Evolutionary conservation across 1,139 yeast genomes (phyloP), one percentile per base, ranked within the genome.

Genomic region (Pichiaceae sp.): DNA sequence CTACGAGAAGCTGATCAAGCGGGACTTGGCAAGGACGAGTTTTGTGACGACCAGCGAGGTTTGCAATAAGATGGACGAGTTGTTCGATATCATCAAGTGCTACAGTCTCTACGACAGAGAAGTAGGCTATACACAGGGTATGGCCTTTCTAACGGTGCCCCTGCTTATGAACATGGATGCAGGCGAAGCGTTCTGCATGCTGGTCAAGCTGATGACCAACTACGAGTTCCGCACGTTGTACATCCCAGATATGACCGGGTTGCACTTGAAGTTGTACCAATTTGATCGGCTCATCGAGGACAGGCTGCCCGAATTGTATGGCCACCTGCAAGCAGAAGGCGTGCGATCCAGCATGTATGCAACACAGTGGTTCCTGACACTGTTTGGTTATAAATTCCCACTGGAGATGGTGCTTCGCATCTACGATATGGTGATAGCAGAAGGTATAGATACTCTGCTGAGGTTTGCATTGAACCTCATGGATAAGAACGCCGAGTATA

Each of bases 51-150:
- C 64, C 28, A 64, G 64, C 18, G 62, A 65, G 31, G 57, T 64
- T 17, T 75, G 76, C 25, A 69, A 70, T 30, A 73, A 71, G 43
- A 66, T 68, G 31, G 77, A 71, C 32, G 78, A 85, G 33, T 62
- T 91, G 29, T 83, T 68, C 54, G 76, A 78, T 42, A 79, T 91
- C 25, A 74, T 91, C 45, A 84, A 83, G 53, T 89, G 89, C 0
- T 91, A 89, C 59, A 78, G 93, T 17, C 62, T 86, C 36, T 82
- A 77, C 56, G 97, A 91, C 54, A 79, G 85, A 1, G 96, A 87
- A 39, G 96, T 91, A 29, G 98, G 98, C 0, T 91, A 91, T 54
- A 91, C 96, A 1, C 97, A 91, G 58, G 97, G 98, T 5, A 86
- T 91, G 96, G 95, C 93, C 2, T 89, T 91, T 52, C 74, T 91